Conservation (phyloP, 1,139 yeast species). For the Debaryomyces coudertii region DNA sequence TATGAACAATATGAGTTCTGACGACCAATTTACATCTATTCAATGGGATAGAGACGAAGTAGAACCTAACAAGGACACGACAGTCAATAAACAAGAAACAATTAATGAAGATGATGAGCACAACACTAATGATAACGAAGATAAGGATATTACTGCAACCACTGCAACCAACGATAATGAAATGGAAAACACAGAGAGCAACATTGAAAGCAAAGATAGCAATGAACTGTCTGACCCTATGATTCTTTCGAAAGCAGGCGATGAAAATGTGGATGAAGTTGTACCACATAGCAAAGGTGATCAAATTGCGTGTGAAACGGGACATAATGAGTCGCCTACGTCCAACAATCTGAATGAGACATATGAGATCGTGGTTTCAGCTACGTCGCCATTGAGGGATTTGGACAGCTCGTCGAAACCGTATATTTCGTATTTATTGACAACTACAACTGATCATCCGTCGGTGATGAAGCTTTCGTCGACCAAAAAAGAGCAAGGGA, state of each 20-base stretch:
- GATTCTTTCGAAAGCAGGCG: conserved; percentile 8
- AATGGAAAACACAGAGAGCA: background rate
- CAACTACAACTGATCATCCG: conserved; percentile 60
- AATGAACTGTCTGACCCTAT: conserved; percentile 22
- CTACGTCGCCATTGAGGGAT: conserved; percentile 77
- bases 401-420: conserved; percentile 76
- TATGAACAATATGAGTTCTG: conserved; percentile 29
- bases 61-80: conserved; percentile 13
- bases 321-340: background rate
- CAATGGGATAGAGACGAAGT: conserved; percentile 59
- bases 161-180: conserved; percentile 3
- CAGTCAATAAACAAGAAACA: conserved; percentile 12
- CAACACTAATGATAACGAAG: conserved; percentile 11
- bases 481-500: conserved; percentile 15
- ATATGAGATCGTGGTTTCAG: conserved; percentile 28
- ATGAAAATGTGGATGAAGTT: conserved; percentile 1
- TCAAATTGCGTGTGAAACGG: background rate
- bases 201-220: conserved; percentile 1
- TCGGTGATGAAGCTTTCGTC: conserved; percentile 38
- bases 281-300: background rate
- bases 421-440: conserved; percentile 76
- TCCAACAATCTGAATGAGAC: background rate
- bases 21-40: conserved; percentile 59
- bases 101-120: conserved; percentile 16
- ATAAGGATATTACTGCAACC: conserved; percentile 5